phyloP scores from a whole-genome alignment of 208 protist species.

The Leishmania martiniquensis region DNA sequence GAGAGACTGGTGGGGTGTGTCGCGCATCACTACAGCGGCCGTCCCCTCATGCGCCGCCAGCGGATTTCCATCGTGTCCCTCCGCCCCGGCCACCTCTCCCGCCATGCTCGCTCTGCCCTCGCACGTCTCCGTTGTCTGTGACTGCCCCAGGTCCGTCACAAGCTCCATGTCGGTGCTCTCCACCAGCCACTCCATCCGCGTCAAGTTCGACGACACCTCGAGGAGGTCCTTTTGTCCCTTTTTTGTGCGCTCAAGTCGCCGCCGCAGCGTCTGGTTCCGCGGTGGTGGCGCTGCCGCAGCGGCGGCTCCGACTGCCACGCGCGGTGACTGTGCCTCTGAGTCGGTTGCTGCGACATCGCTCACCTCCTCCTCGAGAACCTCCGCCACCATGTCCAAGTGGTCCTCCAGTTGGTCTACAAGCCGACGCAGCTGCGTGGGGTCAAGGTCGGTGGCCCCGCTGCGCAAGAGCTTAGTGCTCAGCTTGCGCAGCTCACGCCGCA shows the following conservation, averaged over 20 bases:
- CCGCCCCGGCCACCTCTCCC: neutral
- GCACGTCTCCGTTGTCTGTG: neutral
- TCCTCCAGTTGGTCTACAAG: conserved; percentile 27
- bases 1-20: neutral
- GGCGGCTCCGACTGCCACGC: neutral
- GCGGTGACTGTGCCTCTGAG: neutral
- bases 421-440: conserved; percentile 5
- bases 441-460: conserved; percentile 20
- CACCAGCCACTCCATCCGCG: conserved; percentile 59
- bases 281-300: neutral
- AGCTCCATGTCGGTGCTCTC: conserved; percentile 55
- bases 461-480: conserved; percentile 17
- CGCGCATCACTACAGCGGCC: neutral
- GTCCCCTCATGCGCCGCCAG: neutral
- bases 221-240: conserved; percentile 12
- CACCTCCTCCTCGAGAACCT: conserved; percentile 14
- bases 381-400: conserved; percentile 24
- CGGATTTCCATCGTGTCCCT: neutral
- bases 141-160: conserved; percentile 23
- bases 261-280: conserved; percentile 12
- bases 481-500: conserved; percentile 24
- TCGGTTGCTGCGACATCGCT: neutral
- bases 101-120: neutral
- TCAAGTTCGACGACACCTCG: conserved; percentile 43
- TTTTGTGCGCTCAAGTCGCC: conserved; percentile 5